Conservation (phyloP, 2,329 filamentous ascomycete genomes). For the Fusarium setosum region DNA sequence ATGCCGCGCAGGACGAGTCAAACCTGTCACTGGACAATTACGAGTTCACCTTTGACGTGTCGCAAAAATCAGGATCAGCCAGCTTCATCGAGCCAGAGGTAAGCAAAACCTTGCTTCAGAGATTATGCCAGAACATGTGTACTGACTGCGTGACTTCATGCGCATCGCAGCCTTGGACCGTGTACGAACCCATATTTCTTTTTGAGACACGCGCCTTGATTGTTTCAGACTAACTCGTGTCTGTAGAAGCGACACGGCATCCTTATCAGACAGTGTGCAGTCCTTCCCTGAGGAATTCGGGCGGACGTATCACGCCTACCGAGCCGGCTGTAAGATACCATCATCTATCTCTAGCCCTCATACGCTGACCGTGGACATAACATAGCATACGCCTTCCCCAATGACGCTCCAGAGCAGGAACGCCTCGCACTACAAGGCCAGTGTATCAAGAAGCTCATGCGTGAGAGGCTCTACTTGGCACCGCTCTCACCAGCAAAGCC, state of each 20-base stretch:
- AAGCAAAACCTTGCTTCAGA: too few relatives aligned
- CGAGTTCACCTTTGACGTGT: too few relatives aligned
- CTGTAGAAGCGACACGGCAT: constrained; percentile 9
- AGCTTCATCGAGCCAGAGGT: too few relatives aligned
- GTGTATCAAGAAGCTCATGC: constrained; percentile 49
- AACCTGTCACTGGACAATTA: too few relatives aligned
- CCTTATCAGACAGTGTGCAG: constrained; percentile 47
- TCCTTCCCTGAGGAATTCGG: constrained; percentile 54
- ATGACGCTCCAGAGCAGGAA: constrained; percentile 54
- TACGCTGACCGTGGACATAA: neutral
- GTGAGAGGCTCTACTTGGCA: constrained; percentile 52
- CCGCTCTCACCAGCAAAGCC: constrained; percentile 48
- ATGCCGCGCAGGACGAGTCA: too few relatives aligned
- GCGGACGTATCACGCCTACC: constrained; percentile 58
- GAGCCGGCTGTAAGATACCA: constrained; percentile 54
- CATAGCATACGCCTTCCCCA: constrained; percentile 57
- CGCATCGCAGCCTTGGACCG: too few relatives aligned
- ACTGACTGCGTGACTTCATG: too few relatives aligned
- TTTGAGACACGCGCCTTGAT: too few relatives aligned
- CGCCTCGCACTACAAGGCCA: constrained; percentile 52
- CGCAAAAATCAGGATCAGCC: too few relatives aligned
- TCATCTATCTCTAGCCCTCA: neutral
- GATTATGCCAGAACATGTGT: too few relatives aligned
- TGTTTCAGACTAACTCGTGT: too few relatives aligned
- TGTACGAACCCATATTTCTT: too few relatives aligned